phyloP scores from a whole-genome alignment of 768 basidiomycete species.

The Leccinum sublutescens region DNA sequence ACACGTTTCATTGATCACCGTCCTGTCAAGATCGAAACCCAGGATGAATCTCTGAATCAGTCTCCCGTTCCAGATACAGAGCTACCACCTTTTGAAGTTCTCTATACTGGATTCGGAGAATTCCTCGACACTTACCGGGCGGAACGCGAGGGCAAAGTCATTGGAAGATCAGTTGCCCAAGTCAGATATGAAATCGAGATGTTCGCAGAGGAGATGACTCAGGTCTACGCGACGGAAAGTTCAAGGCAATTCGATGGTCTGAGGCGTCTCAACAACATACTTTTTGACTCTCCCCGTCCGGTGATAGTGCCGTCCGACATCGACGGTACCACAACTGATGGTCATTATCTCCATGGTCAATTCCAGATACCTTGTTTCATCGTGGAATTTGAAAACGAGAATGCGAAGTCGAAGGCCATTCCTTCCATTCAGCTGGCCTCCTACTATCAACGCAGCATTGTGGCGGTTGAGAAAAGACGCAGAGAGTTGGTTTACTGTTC shows the following conservation, averaged over 20 bases:
- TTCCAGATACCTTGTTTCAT: neutral
- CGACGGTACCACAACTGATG: neutral
- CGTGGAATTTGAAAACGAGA: neutral
- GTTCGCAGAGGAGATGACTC: neutral
- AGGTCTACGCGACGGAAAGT: neutral
- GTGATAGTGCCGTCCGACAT: neutral
- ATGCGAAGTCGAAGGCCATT: neutral
- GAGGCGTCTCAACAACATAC: neutral
- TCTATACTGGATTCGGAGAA: neutral
- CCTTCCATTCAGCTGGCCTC: neutral
- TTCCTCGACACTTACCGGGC: neutral
- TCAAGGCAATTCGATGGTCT: neutral
- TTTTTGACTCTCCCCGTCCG: neutral
- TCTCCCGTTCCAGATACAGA: neutral
- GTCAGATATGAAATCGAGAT: neutral
- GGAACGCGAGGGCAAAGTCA: neutral
- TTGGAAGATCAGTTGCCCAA: neutral
- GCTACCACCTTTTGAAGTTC: neutral
- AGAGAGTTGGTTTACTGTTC: neutral
- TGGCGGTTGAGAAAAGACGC: no score
- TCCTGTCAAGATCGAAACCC: neutral
- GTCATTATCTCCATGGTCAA: neutral
- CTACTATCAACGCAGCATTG: neutral
- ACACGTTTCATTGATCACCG: neutral
- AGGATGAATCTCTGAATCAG: neutral